A percentile compares a stretch with the other conserved stretches of the same genome.
phyloP scores from a whole-genome alignment of 106 monocot genomes.

The Acanthochlamys bracteata region DNA sequence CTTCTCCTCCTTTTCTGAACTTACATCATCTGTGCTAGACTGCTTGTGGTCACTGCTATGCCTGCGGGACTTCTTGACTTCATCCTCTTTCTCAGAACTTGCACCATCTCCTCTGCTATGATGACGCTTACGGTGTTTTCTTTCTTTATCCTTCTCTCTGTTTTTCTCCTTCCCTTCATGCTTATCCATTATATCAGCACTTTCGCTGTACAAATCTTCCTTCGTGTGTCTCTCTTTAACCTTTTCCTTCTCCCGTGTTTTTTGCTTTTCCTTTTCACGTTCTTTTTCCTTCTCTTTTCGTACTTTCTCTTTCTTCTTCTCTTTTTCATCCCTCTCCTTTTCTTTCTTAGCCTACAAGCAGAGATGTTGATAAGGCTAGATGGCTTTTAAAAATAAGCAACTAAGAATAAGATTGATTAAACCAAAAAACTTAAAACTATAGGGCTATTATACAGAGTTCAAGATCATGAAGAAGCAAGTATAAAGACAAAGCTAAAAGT shows the following conservation, averaged over 20 bases:
- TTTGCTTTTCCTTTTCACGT: slow-evolving; percentile 39
- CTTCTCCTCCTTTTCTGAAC: slow-evolving; percentile 88
- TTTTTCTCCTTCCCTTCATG: slow-evolving; percentile 59
- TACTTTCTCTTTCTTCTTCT: slow-evolving; percentile 40
- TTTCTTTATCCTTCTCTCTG: slow-evolving; percentile 82
- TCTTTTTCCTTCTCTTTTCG: slow-evolving; percentile 60
- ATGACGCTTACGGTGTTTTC: slow-evolving; percentile 80
- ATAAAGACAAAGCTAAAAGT: too few species aligned
- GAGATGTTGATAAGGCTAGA: too few species aligned
- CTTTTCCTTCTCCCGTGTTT: slow-evolving; percentile 62
- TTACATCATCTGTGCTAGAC: slow-evolving; percentile 66
- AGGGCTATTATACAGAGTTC: too few species aligned
- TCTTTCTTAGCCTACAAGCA: slow-evolving; percentile 67
- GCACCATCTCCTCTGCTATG: slow-evolving; percentile 59
- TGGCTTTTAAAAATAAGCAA: too few species aligned
- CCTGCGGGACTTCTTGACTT: slow-evolving; percentile 67
- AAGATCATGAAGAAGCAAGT: too few species aligned
- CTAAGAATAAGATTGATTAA: too few species aligned
- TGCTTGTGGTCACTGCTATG: slow-evolving; percentile 77
- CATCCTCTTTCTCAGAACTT: slow-evolving; percentile 84
- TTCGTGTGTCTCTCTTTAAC: slow-evolving; percentile 55
- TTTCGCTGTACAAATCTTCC: slow-evolving; percentile 52
- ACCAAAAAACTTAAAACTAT: too few species aligned
- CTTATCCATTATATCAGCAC: slow-evolving; percentile 36
- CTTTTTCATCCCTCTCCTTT: slow-evolving; percentile 70